Evolutionary conservation across 768 basidiomycete species (phyloP).

Genomic region (Russula sp.): DNA sequence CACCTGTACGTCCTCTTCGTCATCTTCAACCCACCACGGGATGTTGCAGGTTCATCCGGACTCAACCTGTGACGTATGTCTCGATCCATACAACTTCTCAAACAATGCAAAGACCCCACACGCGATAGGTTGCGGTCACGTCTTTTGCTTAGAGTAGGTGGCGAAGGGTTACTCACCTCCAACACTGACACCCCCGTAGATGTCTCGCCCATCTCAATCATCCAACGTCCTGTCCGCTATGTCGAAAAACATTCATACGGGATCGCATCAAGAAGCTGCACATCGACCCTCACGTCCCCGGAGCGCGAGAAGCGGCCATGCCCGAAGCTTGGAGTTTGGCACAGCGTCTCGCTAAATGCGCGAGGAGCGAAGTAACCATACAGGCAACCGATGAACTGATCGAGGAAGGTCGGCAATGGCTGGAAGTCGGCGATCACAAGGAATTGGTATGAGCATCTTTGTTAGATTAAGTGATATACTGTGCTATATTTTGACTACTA

Average conservation of each 20-base stretch:
- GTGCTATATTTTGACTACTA: background rate
- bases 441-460: constrained; percentile 18
- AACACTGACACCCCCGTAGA: constrained; percentile 37
- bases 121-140: constrained; percentile 74
- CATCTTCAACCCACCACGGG: background rate
- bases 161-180: background rate
- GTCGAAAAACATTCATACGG: constrained; percentile 57
- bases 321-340: constrained; percentile 18
- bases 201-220: constrained; percentile 50
- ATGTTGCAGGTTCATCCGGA: constrained; percentile 67
- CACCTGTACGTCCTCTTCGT: background rate
- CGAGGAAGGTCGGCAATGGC: constrained; percentile 52
- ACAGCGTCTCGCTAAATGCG: constrained; percentile 18
- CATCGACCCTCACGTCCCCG: constrained; percentile 43
- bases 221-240: constrained; percentile 60
- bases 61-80: constrained; percentile 74
- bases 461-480: background rate
- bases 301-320: constrained; percentile 13
- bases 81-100: constrained; percentile 59
- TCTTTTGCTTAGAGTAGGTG: constrained; percentile 67
- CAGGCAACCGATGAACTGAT: constrained; percentile 42
- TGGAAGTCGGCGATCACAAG: constrained; percentile 33
- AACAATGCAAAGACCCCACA: constrained; percentile 54
- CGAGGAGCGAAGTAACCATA: constrained; percentile 32
- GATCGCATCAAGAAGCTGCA: constrained; percentile 65